Conservation (phyloP, 163 green algal species). For the Scenedesmus sp. region DNA sequence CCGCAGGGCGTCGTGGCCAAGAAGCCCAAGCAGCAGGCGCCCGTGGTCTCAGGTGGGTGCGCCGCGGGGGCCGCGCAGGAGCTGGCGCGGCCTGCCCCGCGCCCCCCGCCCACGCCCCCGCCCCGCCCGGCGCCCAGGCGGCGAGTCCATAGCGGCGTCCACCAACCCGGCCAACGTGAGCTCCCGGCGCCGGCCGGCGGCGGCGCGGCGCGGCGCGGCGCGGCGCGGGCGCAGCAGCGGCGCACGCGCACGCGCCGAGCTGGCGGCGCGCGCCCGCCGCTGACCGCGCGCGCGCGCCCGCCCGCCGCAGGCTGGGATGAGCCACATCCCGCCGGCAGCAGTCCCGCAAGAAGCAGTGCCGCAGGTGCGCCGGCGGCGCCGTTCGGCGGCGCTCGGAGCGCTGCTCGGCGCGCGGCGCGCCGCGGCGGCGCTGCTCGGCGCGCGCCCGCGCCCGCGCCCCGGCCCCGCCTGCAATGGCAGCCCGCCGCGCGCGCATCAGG, state of each 20-base stretch:
- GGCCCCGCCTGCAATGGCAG: background rate
- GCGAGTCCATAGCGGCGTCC: constrained; percentile 39
- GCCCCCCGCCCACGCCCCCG: background rate
- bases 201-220: too few relatives aligned
- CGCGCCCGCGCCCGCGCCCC: too few relatives aligned
- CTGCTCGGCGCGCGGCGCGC: too few relatives aligned
- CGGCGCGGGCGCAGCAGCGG: too few relatives aligned
- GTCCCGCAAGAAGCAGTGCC: constrained; percentile 37
- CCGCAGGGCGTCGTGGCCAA: constrained; percentile 35
- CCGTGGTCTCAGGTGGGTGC: constrained; percentile 32
- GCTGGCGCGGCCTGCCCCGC: background rate
- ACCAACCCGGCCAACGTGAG: constrained; percentile 32
- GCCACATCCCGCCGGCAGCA: constrained; percentile 25
- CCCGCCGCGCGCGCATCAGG: too few relatives aligned
- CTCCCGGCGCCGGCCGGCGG: too few relatives aligned
- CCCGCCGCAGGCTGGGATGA: constrained; percentile 39
- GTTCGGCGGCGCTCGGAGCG: too few relatives aligned
- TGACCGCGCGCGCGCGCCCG: too few relatives aligned
- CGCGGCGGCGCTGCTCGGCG: background rate
- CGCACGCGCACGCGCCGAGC: too few relatives aligned
- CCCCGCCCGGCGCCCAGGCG: constrained; percentile 15
- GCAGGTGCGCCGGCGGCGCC: too few relatives aligned
- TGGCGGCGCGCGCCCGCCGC: background rate
- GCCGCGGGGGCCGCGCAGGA: background rate
- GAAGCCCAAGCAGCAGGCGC: constrained; percentile 43